Percentiles rank a stretch among this genome's conserved stretches.
phyloP scores from a whole-genome alignment of 2,329 filamentous ascomycete species.

The Epichloe typhina region DNA sequence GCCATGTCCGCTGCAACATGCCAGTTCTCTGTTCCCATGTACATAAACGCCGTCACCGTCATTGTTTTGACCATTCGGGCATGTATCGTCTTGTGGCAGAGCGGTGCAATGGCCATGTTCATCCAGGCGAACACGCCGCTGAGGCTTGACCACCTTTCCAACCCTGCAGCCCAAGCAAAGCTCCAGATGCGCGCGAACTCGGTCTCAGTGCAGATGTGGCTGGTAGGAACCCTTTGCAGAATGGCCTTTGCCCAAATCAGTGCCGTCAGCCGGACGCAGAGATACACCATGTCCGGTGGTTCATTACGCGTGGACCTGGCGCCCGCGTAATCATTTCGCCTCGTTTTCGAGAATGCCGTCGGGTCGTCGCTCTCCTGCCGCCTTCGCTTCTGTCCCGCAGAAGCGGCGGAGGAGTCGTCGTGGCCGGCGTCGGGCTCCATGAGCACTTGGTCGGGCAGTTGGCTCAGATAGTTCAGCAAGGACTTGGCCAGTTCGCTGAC shows the following conservation, averaged over 20 bases:
- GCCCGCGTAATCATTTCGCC: slow-evolving; percentile 2
- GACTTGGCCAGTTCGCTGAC: slow-evolving; percentile 26
- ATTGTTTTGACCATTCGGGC: slow-evolving; percentile 33
- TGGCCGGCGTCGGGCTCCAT: slow-evolving; percentile 3
- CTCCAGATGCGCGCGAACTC: slow-evolving; percentile 33
- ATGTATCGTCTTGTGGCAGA: slow-evolving; percentile 24
- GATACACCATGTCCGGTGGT: slow-evolving; percentile 31
- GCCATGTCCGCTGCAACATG: slow-evolving; percentile 27
- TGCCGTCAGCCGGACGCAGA: slow-evolving; percentile 31
- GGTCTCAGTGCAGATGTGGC: slow-evolving; percentile 21
- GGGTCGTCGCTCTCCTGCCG: slow-evolving; percentile 4
- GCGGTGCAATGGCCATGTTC: slow-evolving; percentile 27
- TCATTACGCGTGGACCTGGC: slow-evolving; percentile 7
- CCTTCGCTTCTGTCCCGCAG: slow-evolving; percentile 7
- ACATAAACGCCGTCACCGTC: slow-evolving; percentile 28
- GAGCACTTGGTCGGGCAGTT: slow-evolving; percentile 17
- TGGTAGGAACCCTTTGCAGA: slow-evolving; percentile 27
- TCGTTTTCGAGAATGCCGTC: neutral
- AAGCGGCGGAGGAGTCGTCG: neutral
- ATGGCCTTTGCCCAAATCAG: slow-evolving; percentile 36
- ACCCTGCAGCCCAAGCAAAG: slow-evolving; percentile 31
- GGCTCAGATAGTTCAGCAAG: slow-evolving; percentile 26
- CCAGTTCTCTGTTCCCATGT: slow-evolving; percentile 36
- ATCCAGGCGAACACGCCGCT: slow-evolving; percentile 38
- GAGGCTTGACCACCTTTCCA: slow-evolving; percentile 31